phyloP scores from a whole-genome alignment of 2,329 filamentous ascomycete species.

The Cladophialophora chaetospira region DNA sequence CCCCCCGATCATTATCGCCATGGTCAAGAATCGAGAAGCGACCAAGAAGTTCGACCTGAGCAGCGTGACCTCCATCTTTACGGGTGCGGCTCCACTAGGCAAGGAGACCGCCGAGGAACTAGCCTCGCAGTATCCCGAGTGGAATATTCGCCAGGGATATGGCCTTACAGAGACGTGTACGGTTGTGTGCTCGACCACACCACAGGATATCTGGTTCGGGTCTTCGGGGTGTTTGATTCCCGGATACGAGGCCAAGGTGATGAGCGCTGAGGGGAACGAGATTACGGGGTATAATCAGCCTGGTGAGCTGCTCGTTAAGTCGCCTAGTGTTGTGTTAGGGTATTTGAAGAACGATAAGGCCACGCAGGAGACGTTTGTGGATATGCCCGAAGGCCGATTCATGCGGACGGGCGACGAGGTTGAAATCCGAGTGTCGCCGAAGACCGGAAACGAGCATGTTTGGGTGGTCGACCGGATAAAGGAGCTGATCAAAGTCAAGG shows the following conservation, averaged over 20 bases:
- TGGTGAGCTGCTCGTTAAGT: conserved; percentile 78
- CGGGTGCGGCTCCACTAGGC: conserved; percentile 76
- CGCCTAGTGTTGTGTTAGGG: conserved; percentile 74
- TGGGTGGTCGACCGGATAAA: conserved; percentile 71
- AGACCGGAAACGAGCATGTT: conserved; percentile 76
- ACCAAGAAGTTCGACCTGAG: conserved; percentile 71
- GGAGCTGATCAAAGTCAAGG: conserved; percentile 77
- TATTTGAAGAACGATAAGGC: conserved; percentile 87
- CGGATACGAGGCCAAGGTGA: conserved; percentile 64
- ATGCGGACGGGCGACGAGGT: conserved; percentile 86
- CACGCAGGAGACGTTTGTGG: conserved; percentile 73
- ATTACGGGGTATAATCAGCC: conserved; percentile 70
- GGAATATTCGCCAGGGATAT: conserved; percentile 71
- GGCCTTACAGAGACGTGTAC: conserved; percentile 78
- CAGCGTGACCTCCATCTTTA: conserved; percentile 66
- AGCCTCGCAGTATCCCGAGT: conserved; percentile 62
- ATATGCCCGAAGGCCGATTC: conserved; percentile 65
- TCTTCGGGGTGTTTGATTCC: conserved; percentile 72
- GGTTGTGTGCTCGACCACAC: conserved; percentile 61
- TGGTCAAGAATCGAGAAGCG: conserved; percentile 65
- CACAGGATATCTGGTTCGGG: conserved; percentile 67
- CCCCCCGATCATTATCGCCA: conserved; percentile 77
- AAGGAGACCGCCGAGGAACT: conserved; percentile 70
- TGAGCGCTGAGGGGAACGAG: conserved; percentile 69
- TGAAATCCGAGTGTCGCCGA: conserved; percentile 63